These are phyloP conservation scores for Pontederia crassipes DNA, from an alignment of 176 grass and related monocot species.

Conservation along the genomic window DNA sequence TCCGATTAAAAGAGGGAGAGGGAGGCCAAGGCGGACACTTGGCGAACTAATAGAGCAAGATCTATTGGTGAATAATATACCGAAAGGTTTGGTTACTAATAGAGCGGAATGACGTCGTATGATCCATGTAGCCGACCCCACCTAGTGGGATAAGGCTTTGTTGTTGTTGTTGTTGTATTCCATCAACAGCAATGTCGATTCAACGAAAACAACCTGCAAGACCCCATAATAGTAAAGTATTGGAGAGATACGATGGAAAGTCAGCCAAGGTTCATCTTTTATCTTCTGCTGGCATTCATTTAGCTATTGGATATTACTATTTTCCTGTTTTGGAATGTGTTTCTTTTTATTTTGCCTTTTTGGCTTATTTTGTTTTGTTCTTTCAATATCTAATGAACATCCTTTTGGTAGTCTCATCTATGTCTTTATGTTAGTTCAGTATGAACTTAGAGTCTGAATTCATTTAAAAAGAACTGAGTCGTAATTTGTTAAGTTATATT, in stretches of 20 bases:
- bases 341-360: neutral
- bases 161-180: conserved; percentile 13
- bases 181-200: conserved; percentile 28
- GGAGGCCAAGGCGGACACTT: no score
- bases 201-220: conserved; percentile 44
- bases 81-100: no score
- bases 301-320: conserved; percentile 7
- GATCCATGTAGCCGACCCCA: no score
- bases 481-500: neutral
- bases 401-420: no score
- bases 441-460: neutral
- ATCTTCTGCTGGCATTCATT: neutral
- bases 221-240: conserved; percentile 48
- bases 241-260: conserved; percentile 56
- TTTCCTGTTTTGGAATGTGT: neutral
- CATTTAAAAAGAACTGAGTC: neutral
- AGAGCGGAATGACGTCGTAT: no score
- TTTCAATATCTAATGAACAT: no score
- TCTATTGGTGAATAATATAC: no score
- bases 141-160: no score
- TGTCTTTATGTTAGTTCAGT: no score
- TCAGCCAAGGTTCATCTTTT: conserved; percentile 44
- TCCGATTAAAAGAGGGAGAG: no score
- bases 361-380: no score
- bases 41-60: no score